These are phyloP conservation scores for Cyberlindnera misumaiensis DNA, from an alignment of 805 yeast genomes.

Conservation along the genomic window DNA sequence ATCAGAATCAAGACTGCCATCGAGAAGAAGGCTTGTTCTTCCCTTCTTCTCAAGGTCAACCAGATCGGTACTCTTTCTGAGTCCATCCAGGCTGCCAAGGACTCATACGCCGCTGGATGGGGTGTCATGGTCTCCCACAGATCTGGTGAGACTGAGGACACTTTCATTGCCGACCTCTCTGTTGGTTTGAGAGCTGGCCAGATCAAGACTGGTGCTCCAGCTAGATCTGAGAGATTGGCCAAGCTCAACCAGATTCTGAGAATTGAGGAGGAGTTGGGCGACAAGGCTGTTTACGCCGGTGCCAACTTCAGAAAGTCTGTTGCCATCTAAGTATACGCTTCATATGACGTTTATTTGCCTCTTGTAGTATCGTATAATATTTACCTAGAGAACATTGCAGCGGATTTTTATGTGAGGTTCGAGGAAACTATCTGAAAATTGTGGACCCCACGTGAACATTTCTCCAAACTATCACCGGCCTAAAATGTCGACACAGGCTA, in stretches of 20 bases:
- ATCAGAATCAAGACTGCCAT: slow-evolving; percentile 89
- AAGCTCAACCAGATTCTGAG: slow-evolving; percentile 97
- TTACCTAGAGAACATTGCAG: too few species aligned
- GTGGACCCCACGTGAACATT: slow-evolving; percentile 1
- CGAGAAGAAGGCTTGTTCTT: slow-evolving; percentile 93
- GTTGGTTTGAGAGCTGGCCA: slow-evolving; percentile 99
- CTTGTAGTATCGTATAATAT: too few species aligned
- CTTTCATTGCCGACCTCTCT: slow-evolving; percentile 93
- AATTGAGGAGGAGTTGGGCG: slow-evolving; percentile 98
- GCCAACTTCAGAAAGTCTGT: slow-evolving; percentile 63
- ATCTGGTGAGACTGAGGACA: slow-evolving; percentile 99
- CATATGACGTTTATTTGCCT: not conserved
- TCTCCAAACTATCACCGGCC: not conserved
- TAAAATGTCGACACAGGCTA: slow-evolving; percentile 1
- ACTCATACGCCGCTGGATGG: slow-evolving; percentile 95
- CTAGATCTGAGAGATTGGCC: slow-evolving; percentile 99
- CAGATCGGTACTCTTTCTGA: slow-evolving; percentile 96
- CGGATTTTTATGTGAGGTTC: too few species aligned
- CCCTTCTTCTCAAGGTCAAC: slow-evolving; percentile 94
- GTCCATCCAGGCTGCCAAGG: slow-evolving; percentile 95
- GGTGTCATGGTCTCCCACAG: slow-evolving; percentile 99
- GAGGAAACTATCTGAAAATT: too few species aligned
- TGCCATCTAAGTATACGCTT: slow-evolving; percentile 21
- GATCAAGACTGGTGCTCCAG: slow-evolving; percentile 99
- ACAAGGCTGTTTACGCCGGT: slow-evolving; percentile 96